A percentile compares a stretch with the other conserved stretches of the same genome.
Evolutionary conservation across 129 eudicot genomes (phyloP).

Genomic region (Centaurea solstitialis): DNA sequence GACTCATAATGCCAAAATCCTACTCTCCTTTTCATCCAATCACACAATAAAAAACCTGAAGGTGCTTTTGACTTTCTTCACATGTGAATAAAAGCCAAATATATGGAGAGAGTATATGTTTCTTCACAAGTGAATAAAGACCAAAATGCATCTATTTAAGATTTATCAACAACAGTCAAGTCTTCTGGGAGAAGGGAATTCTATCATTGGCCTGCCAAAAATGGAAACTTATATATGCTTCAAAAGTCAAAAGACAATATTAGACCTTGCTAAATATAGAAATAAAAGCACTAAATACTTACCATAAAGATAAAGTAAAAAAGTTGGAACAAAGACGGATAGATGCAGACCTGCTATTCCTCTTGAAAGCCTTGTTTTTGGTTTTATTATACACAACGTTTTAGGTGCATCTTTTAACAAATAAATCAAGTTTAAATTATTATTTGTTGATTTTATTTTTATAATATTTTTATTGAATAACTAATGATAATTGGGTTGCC

Average conservation of each 20-base stretch:
- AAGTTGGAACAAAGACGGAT: not conserved
- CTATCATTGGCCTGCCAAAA: too few species aligned
- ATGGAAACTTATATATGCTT: not conserved
- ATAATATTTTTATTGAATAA: too few species aligned
- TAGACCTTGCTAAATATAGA: not conserved
- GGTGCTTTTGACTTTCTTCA: too few species aligned
- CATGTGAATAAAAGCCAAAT: not conserved
- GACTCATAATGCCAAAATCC: too few species aligned
- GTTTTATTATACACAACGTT: too few species aligned
- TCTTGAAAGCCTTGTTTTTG: conserved; percentile 64
- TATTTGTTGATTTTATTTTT: too few species aligned
- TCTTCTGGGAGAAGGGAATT: not conserved
- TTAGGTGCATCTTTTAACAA: too few species aligned
- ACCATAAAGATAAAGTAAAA: not conserved
- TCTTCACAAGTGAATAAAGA: not conserved
- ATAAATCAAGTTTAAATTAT: too few species aligned
- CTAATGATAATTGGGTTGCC: too few species aligned
- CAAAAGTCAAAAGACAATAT: not conserved
- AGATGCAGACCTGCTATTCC: conserved; percentile 78
- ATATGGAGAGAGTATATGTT: not conserved
- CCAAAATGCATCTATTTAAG: not conserved
- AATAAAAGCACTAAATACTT: not conserved
- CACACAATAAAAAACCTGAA: not conserved
- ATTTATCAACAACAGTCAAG: not conserved
- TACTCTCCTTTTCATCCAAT: too few species aligned